phyloP scores from a whole-genome alignment of 441 rosid genomes.

The Syzygium malaccense region DNA sequence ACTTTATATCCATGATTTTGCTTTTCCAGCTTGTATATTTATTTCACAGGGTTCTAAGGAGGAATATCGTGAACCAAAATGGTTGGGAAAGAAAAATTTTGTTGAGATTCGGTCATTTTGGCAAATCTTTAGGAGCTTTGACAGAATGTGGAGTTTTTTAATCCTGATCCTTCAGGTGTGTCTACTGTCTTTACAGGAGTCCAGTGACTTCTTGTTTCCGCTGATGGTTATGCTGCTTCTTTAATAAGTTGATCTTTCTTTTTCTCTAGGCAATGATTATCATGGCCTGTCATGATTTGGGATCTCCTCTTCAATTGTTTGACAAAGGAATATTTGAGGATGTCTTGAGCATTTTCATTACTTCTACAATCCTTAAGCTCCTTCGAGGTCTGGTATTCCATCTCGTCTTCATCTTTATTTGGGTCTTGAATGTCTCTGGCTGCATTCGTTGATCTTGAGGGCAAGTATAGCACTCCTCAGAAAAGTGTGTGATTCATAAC shows the following conservation, averaged over 20 bases:
- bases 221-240: not conserved
- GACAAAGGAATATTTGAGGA: constrained; percentile 78
- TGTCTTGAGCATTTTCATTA: constrained; percentile 87
- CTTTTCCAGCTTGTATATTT: constrained; percentile 1
- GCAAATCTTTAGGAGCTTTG: constrained; percentile 98
- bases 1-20: not conserved
- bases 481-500: not conserved
- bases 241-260: not conserved
- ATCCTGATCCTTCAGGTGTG: constrained; percentile 89
- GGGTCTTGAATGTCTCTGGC: not conserved
- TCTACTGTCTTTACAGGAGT: not conserved
- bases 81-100: constrained; percentile 96
- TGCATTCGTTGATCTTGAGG: not conserved
- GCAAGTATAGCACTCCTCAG: not conserved
- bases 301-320: constrained; percentile 76
- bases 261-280: constrained; percentile 83
- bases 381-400: constrained; percentile 45
- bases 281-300: constrained; percentile 95
- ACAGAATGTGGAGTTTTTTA: constrained; percentile 96
- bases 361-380: constrained; percentile 78
- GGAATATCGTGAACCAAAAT: constrained; percentile 34
- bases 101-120: constrained; percentile 94
- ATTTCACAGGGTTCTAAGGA: constrained; percentile 34
- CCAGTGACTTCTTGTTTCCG: not conserved
- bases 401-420: not conserved